Base-by-base conservation (phyloP, 306 rosid species). In the Leucaena leucocephala region DNA sequence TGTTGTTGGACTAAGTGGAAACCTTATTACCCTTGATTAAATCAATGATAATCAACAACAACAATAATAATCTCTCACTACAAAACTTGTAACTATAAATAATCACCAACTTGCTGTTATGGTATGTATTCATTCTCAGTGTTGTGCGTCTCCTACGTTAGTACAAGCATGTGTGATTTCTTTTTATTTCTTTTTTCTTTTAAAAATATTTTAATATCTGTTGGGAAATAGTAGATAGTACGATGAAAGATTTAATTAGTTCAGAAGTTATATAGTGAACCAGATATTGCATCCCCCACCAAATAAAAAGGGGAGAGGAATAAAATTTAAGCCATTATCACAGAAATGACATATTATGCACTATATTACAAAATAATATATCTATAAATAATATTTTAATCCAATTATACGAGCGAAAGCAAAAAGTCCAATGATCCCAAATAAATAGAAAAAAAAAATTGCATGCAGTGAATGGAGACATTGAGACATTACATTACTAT, bases 251-350 rank as follows among this genome's bases (percentile, higher is more conserved):
- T 59, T 76, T 63, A 45, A 72, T 72, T 59, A 43, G 49, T 69
- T 55, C 42, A 38, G 58, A 66, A 65, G 74, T 46, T 52, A 52
- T 10, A 52, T 52, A 7, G 6, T 52, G 59, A 52, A 17, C 2
- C 22, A 17, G 22, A 50, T 16, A 50, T 15, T 57, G 55, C 71
- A 82, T 48, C 77, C 66, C 45, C 67, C 72, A 71, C 82, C 71
- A 46, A 58, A 46, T 34, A 62, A 36, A 36, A 11, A 45, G 13
- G 39, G 19, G 16, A 19, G 16, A 43, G 61, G 71, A 38, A 57
- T 65, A 75, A 54, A 27, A 39, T 67, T 68, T 49, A 33, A 43
- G 61, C 66, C 58, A 42, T 67, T 69, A 52, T 74, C 70, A 34
- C 64, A 72, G 22, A 36, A 64, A 45, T 69, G 65, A 77, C 45